Conservation (phyloP, 2,329 filamentous ascomycete genomes). For the Monosporascus sp. region DNA sequence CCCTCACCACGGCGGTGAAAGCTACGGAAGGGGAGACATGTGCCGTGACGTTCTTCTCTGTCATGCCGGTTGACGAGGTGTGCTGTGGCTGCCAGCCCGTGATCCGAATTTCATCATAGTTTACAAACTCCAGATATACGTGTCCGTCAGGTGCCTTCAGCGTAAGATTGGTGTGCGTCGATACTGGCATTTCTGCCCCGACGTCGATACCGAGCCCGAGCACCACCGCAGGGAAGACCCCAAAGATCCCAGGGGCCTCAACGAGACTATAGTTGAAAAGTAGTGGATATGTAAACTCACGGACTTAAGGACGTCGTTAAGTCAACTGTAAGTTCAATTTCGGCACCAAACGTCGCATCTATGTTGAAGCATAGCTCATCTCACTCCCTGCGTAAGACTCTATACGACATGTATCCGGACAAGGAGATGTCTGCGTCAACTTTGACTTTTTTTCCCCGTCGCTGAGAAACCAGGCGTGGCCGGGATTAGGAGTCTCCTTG, state of each 20-base stretch:
- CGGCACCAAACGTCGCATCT: slow-evolving; percentile 31
- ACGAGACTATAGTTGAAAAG: slow-evolving; percentile 32
- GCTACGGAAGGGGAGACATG: slow-evolving; percentile 27
- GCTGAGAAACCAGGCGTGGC: slow-evolving; percentile 27
- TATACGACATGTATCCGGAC: slow-evolving; percentile 37
- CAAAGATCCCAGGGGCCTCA: slow-evolving; percentile 34
- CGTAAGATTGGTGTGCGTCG: slow-evolving; percentile 25
- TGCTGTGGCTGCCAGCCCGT: slow-evolving; percentile 34
- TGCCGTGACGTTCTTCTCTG: slow-evolving; percentile 26
- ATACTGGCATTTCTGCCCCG: slow-evolving; percentile 27
- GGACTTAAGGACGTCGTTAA: slow-evolving; percentile 28
- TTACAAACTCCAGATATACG: slow-evolving; percentile 33
- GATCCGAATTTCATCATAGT: slow-evolving; percentile 20
- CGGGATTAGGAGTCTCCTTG: slow-evolving; percentile 21
- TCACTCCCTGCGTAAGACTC: slow-evolving; percentile 28
- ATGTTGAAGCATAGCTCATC: slow-evolving; percentile 37
- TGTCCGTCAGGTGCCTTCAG: slow-evolving; percentile 29
- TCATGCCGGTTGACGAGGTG: slow-evolving; percentile 26
- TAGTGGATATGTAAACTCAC: slow-evolving; percentile 30
- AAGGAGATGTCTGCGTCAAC: slow-evolving; percentile 33
- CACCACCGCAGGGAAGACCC: slow-evolving; percentile 30
- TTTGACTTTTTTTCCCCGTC: slow-evolving; percentile 25
- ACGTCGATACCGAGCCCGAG: slow-evolving; percentile 34
- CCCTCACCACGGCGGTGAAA: slow-evolving; percentile 33
- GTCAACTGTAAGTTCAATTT: slow-evolving; percentile 30